phyloP scores from a whole-genome alignment of 345 rosid genomes.

The Laguncularia racemosa region DNA sequence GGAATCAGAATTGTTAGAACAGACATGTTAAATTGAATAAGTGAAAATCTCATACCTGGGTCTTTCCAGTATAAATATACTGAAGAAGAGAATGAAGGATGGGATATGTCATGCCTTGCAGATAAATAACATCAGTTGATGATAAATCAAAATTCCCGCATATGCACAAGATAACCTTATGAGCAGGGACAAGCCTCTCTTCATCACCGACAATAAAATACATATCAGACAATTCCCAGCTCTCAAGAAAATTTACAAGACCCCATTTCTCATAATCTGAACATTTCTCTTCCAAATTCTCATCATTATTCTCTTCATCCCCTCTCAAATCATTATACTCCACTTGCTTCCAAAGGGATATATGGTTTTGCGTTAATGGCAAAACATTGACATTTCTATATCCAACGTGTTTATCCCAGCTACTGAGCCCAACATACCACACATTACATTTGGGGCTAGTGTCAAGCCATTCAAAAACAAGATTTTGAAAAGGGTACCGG shows the following conservation, averaged over 20 bases:
- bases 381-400: constrained; percentile 87
- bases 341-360: constrained; percentile 84
- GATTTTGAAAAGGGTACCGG: constrained; percentile 93
- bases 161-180: constrained; percentile 77
- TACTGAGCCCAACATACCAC: constrained; percentile 79
- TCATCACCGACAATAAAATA: constrained; percentile 63
- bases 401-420: constrained; percentile 98
- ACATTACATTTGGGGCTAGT: constrained; percentile 73
- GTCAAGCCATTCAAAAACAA: constrained; percentile 86
- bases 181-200: constrained; percentile 69
- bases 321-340: constrained; percentile 40
- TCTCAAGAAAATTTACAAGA: constrained; percentile 72
- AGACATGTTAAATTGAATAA: background rate
- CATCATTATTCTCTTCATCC: constrained; percentile 34
- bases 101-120: constrained; percentile 42
- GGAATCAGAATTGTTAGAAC: background rate
- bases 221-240: constrained; percentile 69
- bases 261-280: constrained; percentile 66
- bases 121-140: constrained; percentile 39
- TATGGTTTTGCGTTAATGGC: constrained; percentile 72
- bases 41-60: constrained; percentile 50
- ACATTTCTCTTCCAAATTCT: constrained; percentile 34
- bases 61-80: constrained; percentile 62
- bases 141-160: constrained; percentile 60
- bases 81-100: constrained; percentile 75